Base-by-base conservation (phyloP, 2,329 filamentous ascomycete species). In the Akanthomyces dipterigenus region DNA sequence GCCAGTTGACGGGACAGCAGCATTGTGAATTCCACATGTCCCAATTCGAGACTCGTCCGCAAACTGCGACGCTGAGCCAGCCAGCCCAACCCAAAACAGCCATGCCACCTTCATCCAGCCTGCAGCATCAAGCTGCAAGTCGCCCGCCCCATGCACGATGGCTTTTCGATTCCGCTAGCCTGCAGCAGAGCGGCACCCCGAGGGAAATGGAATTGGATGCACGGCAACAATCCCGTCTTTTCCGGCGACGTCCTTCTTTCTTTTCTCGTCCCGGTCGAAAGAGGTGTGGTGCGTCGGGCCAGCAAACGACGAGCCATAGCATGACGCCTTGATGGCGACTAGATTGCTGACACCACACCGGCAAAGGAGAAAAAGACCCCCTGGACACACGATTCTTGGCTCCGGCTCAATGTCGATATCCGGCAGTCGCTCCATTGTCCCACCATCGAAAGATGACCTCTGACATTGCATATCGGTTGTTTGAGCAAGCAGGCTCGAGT, bases 81-180 rank as follows among this genome's bases (percentile, higher is more conserved):
- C 31, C 31, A 34, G n/a, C n/a, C 43, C n/a, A 46, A 38, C 36
- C 36, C 16, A 9, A 5, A 1, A 22, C 4, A 46, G 18, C 42
- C 42, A 45, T n/a, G 6, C n/a, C 20, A 20, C 22, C 20, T n/a
- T 11, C 22, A 26, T 22, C 43, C 43, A 46, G 20, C n/a, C 40
- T 55, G 53, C 53, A 55, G 38, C 55, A 38, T 57, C 43, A 36
- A 12, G 49, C 49, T 36, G n/a, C 49, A 28, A 24, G 28, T 16
- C 26, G 31, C 28, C 26, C n/a, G 28, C 28, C 49, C 28, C 46
- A 49, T 57, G 55, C 55, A 57, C 43, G 43, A 57, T 49, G 20
- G 31, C 28, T 38, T 38, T 57, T 57, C 55, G 55, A 57, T 57
- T 57, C 55, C 55, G 55, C 55, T 57, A 57, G 36, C 14, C 11